A percentile compares a stretch with the other conserved stretches of the same genome.
phyloP scores from a whole-genome alignment of 345 rosid species.

The Camelina neglecta region DNA sequence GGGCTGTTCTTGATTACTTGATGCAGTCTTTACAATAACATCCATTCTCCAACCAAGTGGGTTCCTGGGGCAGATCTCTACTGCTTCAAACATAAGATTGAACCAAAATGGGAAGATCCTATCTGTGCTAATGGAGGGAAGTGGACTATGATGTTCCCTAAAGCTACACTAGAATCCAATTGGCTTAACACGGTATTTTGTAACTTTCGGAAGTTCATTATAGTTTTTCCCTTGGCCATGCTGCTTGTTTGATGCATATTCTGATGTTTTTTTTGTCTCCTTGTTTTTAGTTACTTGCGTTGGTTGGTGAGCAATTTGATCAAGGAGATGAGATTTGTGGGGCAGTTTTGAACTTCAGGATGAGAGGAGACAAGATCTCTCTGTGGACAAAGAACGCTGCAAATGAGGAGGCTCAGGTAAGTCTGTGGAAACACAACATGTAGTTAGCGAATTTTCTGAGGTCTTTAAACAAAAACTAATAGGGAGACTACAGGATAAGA shows the following conservation, averaged over 20 bases:
- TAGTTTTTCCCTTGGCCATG: neutral
- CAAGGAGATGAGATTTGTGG: conserved; percentile 94
- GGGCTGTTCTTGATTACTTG: neutral
- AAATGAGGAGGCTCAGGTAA: conserved; percentile 81
- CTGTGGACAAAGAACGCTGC: conserved; percentile 94
- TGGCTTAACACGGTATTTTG: conserved; percentile 82
- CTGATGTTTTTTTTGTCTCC: conserved; percentile 15
- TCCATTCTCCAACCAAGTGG: conserved; percentile 74
- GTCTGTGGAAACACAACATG: conserved; percentile 15
- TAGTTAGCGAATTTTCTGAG: conserved; percentile 14
- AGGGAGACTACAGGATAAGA: conserved; percentile 9
- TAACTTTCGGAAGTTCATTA: neutral
- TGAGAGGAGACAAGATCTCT: conserved; percentile 65
- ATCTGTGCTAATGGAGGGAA: conserved; percentile 91
- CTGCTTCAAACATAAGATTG: conserved; percentile 83
- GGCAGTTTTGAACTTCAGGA: conserved; percentile 78
- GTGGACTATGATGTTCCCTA: conserved; percentile 65
- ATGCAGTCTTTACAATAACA: conserved; percentile 80
- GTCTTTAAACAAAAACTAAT: neutral
- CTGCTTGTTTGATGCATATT: conserved; percentile 10
- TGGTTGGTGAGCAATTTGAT: conserved; percentile 91
- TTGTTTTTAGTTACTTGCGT: conserved; percentile 62
- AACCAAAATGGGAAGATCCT: conserved; percentile 98
- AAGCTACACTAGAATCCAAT: conserved; percentile 61
- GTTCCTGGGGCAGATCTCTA: conserved; percentile 64